These are phyloP conservation scores for Puccinellia tenuiflora DNA, from an alignment of 176 grass and related monocot species.

Conservation along the genomic window DNA sequence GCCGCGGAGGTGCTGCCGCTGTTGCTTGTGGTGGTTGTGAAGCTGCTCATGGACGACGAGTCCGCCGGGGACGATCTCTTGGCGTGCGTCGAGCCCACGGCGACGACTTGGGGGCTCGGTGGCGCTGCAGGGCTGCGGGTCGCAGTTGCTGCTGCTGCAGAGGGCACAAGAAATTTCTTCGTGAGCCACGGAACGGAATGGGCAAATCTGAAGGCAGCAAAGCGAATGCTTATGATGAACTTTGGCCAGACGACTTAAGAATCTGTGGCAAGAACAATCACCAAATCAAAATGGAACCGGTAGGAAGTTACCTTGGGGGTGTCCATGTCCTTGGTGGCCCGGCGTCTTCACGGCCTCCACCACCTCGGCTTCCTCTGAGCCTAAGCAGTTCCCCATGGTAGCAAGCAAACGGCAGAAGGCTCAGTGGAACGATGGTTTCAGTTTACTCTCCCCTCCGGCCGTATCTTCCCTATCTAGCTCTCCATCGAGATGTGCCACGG, in stretches of 20 bases:
- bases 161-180: neutral
- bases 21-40: neutral
- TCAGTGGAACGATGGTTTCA: neutral
- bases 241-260: neutral
- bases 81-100: neutral
- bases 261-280: neutral
- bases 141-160: neutral
- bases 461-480: neutral
- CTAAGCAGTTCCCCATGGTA: conserved; percentile 53
- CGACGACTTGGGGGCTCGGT: neutral
- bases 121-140: neutral
- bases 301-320: neutral
- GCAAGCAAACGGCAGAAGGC: neutral
- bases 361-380: conserved; percentile 38
- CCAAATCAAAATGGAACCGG: neutral
- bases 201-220: neutral
- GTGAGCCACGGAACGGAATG: neutral
- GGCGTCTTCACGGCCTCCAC: neutral
- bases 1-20: neutral
- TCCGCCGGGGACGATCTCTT: conserved; percentile 8
- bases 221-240: neutral
- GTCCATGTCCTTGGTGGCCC: neutral
- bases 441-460: neutral
- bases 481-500: neutral
- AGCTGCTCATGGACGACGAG: conserved; percentile 38